phyloP scores from a whole-genome alignment of 1,139 yeast species.

The Blastobotrys elegans region DNA sequence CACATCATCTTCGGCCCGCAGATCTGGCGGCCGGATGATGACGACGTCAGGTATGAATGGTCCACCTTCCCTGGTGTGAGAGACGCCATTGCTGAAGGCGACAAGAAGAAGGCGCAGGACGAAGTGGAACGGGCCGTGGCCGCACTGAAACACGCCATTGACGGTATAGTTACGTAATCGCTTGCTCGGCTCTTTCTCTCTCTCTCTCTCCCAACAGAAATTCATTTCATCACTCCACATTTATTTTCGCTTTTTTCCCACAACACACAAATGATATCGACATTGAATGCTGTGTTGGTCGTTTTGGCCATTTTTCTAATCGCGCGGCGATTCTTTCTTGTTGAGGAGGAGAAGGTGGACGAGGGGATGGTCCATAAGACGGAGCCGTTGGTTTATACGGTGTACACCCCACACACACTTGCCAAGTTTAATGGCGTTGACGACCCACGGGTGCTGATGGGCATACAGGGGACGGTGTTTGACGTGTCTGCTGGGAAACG shows the following conservation, averaged over 20 bases:
- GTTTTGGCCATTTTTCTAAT: constrained; percentile 14
- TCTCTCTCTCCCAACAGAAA: background rate
- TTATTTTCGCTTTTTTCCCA: background rate
- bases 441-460: constrained; percentile 70
- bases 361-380: constrained; percentile 21
- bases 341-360: constrained; percentile 15
- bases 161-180: background rate
- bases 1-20: constrained; percentile 72
- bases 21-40: constrained; percentile 47
- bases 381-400: constrained; percentile 69
- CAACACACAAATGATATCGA: background rate
- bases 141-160: background rate
- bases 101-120: constrained; percentile 1
- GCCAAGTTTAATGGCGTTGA: constrained; percentile 76
- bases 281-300: constrained; percentile 14
- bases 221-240: background rate
- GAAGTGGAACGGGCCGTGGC: background rate
- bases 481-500: constrained; percentile 78
- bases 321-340: constrained; percentile 16
- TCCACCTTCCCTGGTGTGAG: constrained; percentile 73
- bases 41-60: constrained; percentile 42
- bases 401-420: constrained; percentile 71
- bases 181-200: background rate
- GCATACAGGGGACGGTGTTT: constrained; percentile 77
- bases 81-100: constrained; percentile 47